Conservation (phyloP, 2,329 filamentous ascomycete species). For the Talaromyces sp. region DNA sequence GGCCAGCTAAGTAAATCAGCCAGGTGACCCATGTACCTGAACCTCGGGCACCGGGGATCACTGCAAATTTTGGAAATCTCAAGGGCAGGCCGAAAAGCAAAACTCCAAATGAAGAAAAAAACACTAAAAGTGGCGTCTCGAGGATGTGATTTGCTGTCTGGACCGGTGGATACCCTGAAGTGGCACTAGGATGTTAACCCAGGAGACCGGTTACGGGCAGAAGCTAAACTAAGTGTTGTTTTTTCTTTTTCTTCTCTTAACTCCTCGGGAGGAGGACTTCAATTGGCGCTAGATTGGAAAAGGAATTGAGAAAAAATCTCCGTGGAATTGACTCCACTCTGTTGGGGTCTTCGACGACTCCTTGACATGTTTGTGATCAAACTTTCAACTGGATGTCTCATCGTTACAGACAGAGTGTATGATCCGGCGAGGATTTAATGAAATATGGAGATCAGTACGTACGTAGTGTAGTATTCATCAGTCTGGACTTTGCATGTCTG, state of each 20-base stretch:
- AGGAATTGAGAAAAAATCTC: slow-evolving; percentile 3
- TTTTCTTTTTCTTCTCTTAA: background rate
- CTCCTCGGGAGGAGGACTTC: background rate
- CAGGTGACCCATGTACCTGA: slow-evolving; percentile 29
- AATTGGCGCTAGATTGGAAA: background rate
- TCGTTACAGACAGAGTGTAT: background rate
- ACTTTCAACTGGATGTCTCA: background rate
- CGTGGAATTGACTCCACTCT: background rate
- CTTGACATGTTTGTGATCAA: background rate
- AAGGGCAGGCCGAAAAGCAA: background rate
- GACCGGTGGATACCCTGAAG: background rate
- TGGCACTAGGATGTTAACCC: slow-evolving; percentile 6
- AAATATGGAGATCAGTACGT: background rate
- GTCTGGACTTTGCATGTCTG: background rate
- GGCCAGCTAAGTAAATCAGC: background rate
- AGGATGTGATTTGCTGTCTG: slow-evolving; percentile 21
- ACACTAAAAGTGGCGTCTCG: slow-evolving; percentile 32
- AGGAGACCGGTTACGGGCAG: slow-evolving; percentile 11
- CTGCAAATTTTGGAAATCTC: slow-evolving; percentile 20
- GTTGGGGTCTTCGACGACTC: background rate
- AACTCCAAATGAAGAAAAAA: background rate
- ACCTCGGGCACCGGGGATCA: slow-evolving; percentile 35
- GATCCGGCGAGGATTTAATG: background rate
- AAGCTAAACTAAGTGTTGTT: background rate
- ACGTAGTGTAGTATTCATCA: background rate